Conservation (phyloP, 208 protist species). For the Acanthamoeba polyphaga region DNA sequence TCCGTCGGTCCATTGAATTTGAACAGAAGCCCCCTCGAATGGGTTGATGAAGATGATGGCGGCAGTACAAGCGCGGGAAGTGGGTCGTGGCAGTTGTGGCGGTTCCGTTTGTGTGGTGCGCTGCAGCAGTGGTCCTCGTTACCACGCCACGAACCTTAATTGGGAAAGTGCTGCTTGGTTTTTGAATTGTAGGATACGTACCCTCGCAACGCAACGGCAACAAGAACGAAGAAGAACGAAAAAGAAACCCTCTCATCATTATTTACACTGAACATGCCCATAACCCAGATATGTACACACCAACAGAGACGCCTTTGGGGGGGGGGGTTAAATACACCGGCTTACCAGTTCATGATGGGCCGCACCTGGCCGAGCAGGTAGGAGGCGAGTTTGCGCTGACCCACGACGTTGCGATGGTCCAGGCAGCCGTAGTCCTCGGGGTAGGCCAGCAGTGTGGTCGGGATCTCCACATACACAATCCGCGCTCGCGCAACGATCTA, state of each 20-base stretch:
- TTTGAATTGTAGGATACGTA: too few species aligned
- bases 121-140: too few species aligned
- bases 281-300: not conserved
- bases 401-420: conserved; percentile 60
- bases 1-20: not conserved
- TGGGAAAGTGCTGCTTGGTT: too few species aligned
- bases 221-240: too few species aligned
- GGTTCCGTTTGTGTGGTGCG: too few species aligned
- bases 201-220: too few species aligned
- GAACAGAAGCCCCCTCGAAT: too few species aligned
- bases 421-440: conserved; percentile 68
- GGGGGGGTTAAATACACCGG: not conserved
- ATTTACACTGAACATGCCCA: not conserved
- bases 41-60: too few species aligned
- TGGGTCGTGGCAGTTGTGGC: too few species aligned
- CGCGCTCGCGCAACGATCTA: not conserved
- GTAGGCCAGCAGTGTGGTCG: conserved; percentile 8
- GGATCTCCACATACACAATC: conserved; percentile 64
- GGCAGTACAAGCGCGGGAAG: too few species aligned
- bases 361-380: not conserved
- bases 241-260: not conserved
- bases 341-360: conserved; percentile 36
- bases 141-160: too few species aligned
- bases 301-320: too few species aligned
- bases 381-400: conserved; percentile 60